phyloP scores from a whole-genome alignment of 1,284 basidiomycete species.

The Leccinum subrobustum region DNA sequence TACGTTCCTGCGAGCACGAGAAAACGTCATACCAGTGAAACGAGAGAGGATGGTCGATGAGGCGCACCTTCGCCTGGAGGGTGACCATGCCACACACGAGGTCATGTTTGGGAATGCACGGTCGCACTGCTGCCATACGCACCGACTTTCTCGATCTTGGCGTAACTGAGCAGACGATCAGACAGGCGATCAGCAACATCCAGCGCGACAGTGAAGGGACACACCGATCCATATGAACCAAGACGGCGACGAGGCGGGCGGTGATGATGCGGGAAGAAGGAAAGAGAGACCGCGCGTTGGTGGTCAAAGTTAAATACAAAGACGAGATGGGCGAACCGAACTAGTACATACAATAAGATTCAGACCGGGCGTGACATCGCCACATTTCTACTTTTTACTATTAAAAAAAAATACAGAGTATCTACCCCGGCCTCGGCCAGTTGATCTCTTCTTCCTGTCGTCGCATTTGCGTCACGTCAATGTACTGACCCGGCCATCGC shows the following conservation, averaged over 20 bases:
- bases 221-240: constrained; percentile 32
- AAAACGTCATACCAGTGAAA: constrained; percentile 14
- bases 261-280: constrained; percentile 5
- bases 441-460: constrained; percentile 53
- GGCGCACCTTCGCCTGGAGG: constrained; percentile 54
- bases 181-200: constrained; percentile 21
- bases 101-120: not conserved
- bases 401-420: not conserved
- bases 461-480: constrained; percentile 59
- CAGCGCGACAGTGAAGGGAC: constrained; percentile 11
- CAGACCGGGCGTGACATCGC: constrained; percentile 11
- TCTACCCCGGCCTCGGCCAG: constrained; percentile 60
- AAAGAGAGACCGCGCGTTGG: not conserved
- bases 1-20: constrained; percentile 76
- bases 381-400: not conserved
- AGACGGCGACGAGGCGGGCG: not conserved
- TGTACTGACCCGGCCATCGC: constrained; percentile 67
- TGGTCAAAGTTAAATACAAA: constrained; percentile 20
- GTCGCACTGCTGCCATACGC: constrained; percentile 37
- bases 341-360: constrained; percentile 1
- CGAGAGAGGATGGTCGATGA: not conserved
- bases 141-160: constrained; percentile 76
- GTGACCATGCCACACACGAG: constrained; percentile 19
- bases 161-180: constrained; percentile 44
- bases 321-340: constrained; percentile 11